phyloP scores from a whole-genome alignment of 805 yeast species.

The Wickerhamiella parazyma region DNA sequence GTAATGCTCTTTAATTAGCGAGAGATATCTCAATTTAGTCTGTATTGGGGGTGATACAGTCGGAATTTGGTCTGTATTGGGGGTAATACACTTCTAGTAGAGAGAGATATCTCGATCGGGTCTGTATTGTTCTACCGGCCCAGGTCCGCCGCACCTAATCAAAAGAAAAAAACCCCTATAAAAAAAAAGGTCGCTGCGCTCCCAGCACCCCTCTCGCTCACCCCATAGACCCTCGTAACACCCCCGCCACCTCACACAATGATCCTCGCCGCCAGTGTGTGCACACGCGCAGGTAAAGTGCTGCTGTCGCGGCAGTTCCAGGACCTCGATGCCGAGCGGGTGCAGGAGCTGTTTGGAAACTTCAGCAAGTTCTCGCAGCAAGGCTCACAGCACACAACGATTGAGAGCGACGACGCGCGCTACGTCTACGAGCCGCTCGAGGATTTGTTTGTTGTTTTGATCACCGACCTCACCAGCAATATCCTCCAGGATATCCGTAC shows the following conservation, averaged over 20 bases:
- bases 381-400: constrained; percentile 76
- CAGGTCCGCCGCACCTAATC: too few species aligned
- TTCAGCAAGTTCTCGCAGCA: constrained; percentile 70
- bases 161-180: too few species aligned
- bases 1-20: too few species aligned
- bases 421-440: constrained; percentile 94
- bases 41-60: too few species aligned
- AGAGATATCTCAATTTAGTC: too few species aligned
- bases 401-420: constrained; percentile 82
- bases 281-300: constrained; percentile 88
- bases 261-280: constrained; percentile 75
- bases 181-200: too few species aligned
- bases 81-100: too few species aligned
- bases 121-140: too few species aligned
- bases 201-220: too few species aligned
- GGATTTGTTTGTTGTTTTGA: constrained; percentile 76
- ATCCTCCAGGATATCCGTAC: constrained; percentile 92
- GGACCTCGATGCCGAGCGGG: constrained; percentile 71
- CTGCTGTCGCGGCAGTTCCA: constrained; percentile 83
- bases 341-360: constrained; percentile 69
- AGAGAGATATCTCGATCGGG: too few species aligned
- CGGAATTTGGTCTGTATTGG: too few species aligned
- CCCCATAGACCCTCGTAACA: too few species aligned
- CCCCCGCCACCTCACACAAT: constrained; percentile 4
- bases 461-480: constrained; percentile 83